Evolutionary conservation across 768 basidiomycete genomes (phyloP).

Genomic region (Calocybe indica): DNA sequence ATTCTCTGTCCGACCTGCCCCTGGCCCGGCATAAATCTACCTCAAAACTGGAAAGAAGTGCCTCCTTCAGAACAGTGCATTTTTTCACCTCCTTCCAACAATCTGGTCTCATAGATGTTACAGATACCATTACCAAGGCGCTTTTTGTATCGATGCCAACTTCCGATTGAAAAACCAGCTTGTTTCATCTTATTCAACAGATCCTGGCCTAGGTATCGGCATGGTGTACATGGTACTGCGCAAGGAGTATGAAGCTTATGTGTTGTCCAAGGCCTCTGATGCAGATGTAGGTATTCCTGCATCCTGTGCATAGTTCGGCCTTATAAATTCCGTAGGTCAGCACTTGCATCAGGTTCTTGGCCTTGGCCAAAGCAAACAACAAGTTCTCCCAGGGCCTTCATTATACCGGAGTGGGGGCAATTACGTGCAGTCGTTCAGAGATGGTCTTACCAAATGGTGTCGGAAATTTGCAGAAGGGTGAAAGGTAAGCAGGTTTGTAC

Average conservation of each 20-base stretch:
- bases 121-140: background rate
- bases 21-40: constrained; percentile 16
- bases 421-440: constrained; percentile 16
- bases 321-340: constrained; percentile 10
- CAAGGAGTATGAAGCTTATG: constrained; percentile 4
- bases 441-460: constrained; percentile 15
- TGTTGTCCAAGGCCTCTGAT: constrained; percentile 9
- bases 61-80: constrained; percentile 6
- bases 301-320: background rate
- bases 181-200: background rate
- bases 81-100: background rate
- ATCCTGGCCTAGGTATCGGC: background rate
- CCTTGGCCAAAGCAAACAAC: constrained; percentile 14
- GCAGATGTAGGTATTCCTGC: constrained; percentile 4
- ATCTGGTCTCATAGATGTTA: background rate
- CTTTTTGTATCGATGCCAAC: constrained; percentile 1
- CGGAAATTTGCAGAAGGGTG: constrained; percentile 26
- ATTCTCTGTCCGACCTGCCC: constrained; percentile 20
- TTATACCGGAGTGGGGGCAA: constrained; percentile 16
- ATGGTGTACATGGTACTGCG: constrained; percentile 8
- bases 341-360: constrained; percentile 17
- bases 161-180: constrained; percentile 1
- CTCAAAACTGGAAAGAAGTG: constrained; percentile 13
- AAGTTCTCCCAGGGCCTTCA: constrained; percentile 12
- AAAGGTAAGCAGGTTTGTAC: constrained; percentile 15